phyloP scores from a whole-genome alignment of 2,329 filamentous ascomycete genomes.

The Calonectria leucothoes region DNA sequence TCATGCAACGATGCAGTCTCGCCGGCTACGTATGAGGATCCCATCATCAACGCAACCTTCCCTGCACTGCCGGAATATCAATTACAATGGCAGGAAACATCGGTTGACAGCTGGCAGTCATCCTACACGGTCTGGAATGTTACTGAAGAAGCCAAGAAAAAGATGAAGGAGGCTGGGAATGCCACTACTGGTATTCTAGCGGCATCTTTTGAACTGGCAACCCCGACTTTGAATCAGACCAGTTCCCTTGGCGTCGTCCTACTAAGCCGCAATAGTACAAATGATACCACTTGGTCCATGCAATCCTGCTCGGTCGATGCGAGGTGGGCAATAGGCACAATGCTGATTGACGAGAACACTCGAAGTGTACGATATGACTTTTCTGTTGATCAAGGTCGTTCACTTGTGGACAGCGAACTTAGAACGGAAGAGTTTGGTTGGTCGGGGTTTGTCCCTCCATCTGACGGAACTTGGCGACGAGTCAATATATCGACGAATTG shows the following conservation, averaged over 20 bases:
- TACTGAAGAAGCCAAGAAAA: not conserved
- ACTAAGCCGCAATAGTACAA: not conserved
- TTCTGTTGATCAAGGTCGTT: not conserved
- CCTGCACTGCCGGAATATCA: not conserved
- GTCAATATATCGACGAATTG: not conserved
- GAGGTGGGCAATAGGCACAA: not conserved
- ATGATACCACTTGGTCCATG: not conserved
- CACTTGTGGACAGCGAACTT: not conserved
- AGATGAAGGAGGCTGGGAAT: not conserved
- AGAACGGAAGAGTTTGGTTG: not conserved
- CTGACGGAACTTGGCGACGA: not conserved
- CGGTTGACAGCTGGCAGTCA: not conserved
- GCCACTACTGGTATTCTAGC: not conserved
- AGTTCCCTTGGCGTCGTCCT: not conserved
- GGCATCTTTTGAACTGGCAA: not conserved
- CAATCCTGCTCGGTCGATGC: not conserved
- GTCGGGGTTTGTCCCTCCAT: not conserved
- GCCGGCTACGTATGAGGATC: not conserved
- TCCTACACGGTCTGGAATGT: not conserved
- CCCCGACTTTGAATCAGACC: not conserved
- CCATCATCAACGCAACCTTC: not conserved
- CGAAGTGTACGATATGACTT: not conserved
- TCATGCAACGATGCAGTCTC: not conserved
- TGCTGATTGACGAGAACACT: not conserved
- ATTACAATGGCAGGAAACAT: not conserved